Conservation (phyloP, 2,329 filamentous ascomycete genomes). For the Arthrobotrys megalospora region DNA sequence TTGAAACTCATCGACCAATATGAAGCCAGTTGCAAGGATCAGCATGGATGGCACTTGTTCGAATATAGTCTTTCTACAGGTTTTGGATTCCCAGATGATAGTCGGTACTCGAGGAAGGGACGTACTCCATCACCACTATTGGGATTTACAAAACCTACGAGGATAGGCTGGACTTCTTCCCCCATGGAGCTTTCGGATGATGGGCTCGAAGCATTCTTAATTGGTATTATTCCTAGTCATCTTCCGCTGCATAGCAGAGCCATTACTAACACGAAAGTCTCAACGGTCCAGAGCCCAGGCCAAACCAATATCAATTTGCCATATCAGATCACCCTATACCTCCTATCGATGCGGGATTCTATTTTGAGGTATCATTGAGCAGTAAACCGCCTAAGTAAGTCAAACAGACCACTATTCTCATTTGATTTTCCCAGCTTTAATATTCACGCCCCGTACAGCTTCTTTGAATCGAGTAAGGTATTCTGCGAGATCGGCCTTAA, state of each 20-base stretch:
- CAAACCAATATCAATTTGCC: not conserved
- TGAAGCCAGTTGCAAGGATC: not conserved
- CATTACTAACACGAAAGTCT: no score
- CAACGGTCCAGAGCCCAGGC: not conserved
- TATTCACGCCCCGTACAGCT: not conserved
- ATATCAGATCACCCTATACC: constrained; percentile 28
- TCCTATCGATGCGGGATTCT: constrained; percentile 16
- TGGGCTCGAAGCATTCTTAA: not conserved
- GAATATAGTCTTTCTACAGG: not conserved
- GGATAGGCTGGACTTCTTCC: constrained; percentile 6
- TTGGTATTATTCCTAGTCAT: not conserved
- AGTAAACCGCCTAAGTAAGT: not conserved
- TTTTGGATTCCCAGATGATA: not conserved
- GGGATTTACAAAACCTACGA: not conserved
- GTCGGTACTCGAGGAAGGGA: not conserved
- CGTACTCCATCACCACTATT: not conserved
- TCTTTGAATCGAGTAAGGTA: not conserved
- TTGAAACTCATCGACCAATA: not conserved
- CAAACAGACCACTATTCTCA: not conserved
- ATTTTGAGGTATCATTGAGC: constrained; percentile 33
- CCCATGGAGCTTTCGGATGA: constrained; percentile 9
- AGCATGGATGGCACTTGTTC: constrained; percentile 24
- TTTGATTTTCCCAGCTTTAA: not conserved
- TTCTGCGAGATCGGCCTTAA: constrained; percentile 3
- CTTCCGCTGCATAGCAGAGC: no score